These are phyloP conservation scores for Zymoseptoria brevis DNA, from an alignment of 2,329 filamentous ascomycete genomes.

Conservation along the genomic window DNA sequence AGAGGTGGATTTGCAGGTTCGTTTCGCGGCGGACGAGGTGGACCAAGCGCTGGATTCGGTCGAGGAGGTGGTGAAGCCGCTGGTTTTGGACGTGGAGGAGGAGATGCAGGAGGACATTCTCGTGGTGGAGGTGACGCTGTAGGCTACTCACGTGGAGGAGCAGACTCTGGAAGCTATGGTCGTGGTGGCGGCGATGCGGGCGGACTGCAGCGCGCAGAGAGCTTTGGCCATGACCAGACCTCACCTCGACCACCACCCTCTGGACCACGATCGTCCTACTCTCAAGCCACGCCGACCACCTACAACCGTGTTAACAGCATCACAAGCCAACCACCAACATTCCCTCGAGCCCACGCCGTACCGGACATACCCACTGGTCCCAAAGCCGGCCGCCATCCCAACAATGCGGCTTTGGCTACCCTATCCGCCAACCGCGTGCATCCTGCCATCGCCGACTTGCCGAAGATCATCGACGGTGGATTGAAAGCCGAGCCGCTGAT, in stretches of 20 bases:
- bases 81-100: slow-evolving; percentile 27
- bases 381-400: slow-evolving; percentile 19
- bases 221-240: slow-evolving; percentile 6
- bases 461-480: slow-evolving; percentile 39
- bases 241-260: slow-evolving; percentile 22
- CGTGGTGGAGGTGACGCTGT: slow-evolving; percentile 17
- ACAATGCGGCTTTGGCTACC: slow-evolving; percentile 10
- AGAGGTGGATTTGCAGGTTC: slow-evolving; percentile 20
- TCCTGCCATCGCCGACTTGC: slow-evolving; percentile 35
- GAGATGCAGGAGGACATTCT: neutral
- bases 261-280: slow-evolving; percentile 27
- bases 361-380: slow-evolving; percentile 22
- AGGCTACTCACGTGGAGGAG: slow-evolving; percentile 3
- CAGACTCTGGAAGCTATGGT: slow-evolving; percentile 2
- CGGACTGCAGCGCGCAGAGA: slow-evolving; percentile 7
- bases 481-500: slow-evolving; percentile 35
- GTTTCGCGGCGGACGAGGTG: slow-evolving; percentile 5
- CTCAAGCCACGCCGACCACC: slow-evolving; percentile 13
- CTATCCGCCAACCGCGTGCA: slow-evolving; percentile 13
- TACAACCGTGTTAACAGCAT: slow-evolving; percentile 36
- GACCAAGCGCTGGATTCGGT: slow-evolving; percentile 7
- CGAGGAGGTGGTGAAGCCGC: slow-evolving; percentile 17
- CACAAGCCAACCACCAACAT: slow-evolving; percentile 38
- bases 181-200: neutral
- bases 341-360: slow-evolving; percentile 36